Base-by-base conservation (phyloP, 1,284 basidiomycete species). In the Porodaedalea pini region DNA sequence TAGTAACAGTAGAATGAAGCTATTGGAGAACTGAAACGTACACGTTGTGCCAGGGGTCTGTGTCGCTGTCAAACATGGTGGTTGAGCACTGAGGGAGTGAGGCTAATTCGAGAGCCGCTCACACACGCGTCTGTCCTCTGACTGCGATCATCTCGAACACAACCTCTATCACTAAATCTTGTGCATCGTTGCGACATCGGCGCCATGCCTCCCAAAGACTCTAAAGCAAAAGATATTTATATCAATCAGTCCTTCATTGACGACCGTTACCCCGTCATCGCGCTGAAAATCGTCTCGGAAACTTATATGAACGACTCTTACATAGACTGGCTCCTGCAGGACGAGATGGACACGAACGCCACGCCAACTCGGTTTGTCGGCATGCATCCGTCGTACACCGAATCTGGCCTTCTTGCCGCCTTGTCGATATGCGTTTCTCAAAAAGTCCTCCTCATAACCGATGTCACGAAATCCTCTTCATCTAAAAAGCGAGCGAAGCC, bases 131-230 rank as follows among this genome's bases (percentile, higher is more conserved):
- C n/a, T n/a, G n/a, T n/a, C n/a, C n/a, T n/a, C n/a, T n/a, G n/a
- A n/a, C n/a, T n/a, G n/a, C n/a, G n/a, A n/a, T n/a, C n/a, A n/a
- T n/a, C n/a, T n/a, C n/a, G n/a, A n/a, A n/a, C n/a, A n/a, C n/a
- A n/a, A n/a, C n/a, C n/a, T n/a, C n/a, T n/a, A n/a, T n/a, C n/a
- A n/a, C n/a, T n/a, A n/a, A n/a, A n/a, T n/a, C n/a, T n/a, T n/a
- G n/a, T n/a, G n/a, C 44, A 10, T 45, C 44, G 34, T 45, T 43
- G 40, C 40, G 19, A 21, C 40, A 43, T 13, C 40, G n/a, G n/a
- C n/a, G n/a, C n/a, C n/a, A 54, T 47, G 51, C 32, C 52, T 29
- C 57, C 57, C 19, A 57, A 34, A 37, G 51, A 25, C n/a, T 13
- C 43, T 13, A 21, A 31, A 25, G n/a, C n/a, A n/a, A 45, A 47